Evolutionary conservation across 148 eudicot genomes (phyloP).

Genomic region (Fagopyrum esculentum): DNA sequence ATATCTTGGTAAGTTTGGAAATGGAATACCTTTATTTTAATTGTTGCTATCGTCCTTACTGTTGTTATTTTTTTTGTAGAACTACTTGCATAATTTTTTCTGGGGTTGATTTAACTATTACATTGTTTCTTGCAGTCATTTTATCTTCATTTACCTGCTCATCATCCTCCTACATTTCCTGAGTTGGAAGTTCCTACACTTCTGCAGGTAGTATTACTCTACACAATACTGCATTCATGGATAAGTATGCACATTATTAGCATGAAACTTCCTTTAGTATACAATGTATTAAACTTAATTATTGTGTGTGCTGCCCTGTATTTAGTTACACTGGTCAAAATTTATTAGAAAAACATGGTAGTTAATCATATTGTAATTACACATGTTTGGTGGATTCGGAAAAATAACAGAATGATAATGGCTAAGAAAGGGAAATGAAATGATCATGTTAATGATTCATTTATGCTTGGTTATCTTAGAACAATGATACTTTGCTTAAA

Average conservation of each 20-base stretch:
- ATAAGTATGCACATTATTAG: not conserved
- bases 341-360: not conserved
- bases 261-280: not conserved
- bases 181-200: slow-evolving; percentile 95
- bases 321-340: not conserved
- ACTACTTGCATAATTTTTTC: not conserved
- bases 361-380: not conserved
- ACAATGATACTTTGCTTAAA: too few relatives aligned
- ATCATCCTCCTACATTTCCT: slow-evolving; percentile 82
- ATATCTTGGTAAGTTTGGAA: slow-evolving; percentile 2
- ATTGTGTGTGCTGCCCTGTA: not conserved
- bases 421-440: too few relatives aligned
- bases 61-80: not conserved
- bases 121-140: slow-evolving; percentile 53
- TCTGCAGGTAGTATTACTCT: slow-evolving; percentile 50
- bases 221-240: not conserved
- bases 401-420: too few relatives aligned
- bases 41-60: not conserved
- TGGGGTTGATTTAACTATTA: not conserved
- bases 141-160: slow-evolving; percentile 81
- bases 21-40: not conserved
- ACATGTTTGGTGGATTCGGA: too few relatives aligned
- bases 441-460: too few relatives aligned
- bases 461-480: too few relatives aligned
- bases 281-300: not conserved